Evolutionary conservation across 1,139 yeast genomes (phyloP), one percentile per base, ranked within the genome.

Genomic region (Oligophagozyma castellii): DNA sequence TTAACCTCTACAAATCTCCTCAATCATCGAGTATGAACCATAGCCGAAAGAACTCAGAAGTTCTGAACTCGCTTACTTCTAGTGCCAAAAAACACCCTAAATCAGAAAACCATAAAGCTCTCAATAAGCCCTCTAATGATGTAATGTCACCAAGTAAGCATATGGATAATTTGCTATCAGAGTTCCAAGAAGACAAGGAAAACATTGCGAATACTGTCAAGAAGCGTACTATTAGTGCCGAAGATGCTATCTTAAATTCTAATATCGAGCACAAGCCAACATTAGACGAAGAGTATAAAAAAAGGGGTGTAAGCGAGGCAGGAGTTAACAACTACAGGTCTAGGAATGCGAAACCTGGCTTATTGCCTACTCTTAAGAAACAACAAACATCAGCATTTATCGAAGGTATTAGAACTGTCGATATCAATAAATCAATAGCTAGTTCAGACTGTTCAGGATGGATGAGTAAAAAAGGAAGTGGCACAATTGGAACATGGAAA

Each of bases 381-480:
- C 59, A 54, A 33, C 59, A 72, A 38, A 86, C 96, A 0, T 76
- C 93, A 1, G 98, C 96, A 0, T 89, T 89, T 56, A 74, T 75
- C 48, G 98, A 89, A 58, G 98, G 98, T 12, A 79, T 89, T 28
- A 65, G 86, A 41, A 65, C 59, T n/a, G 65, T 81, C 15, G 65
- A 78, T 0, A 93, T 95, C 0, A 72, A 70, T 36, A 81, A 80
- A 26, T 77, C 96, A 1, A 70, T 78, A 24, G 71, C 71, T 42
- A 58, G 73, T 7, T 83, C 96, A 0, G 75, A 67, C 32, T 72
- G 65, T 48, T 73, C 83, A 29, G 99, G 99, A 2, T 92, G 95
- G 93, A 80, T 92, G 94, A 71, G 84, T 30, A 89, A 92, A 53
- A 73, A 83, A 40, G 93, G 95, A 23, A 81, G 77, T 35, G 69